A percentile compares a stretch with the other conserved stretches of the same genome.
phyloP scores from a whole-genome alignment of 225 moss, liverwort and hornwort genomes.

The Climacium dendroides region DNA sequence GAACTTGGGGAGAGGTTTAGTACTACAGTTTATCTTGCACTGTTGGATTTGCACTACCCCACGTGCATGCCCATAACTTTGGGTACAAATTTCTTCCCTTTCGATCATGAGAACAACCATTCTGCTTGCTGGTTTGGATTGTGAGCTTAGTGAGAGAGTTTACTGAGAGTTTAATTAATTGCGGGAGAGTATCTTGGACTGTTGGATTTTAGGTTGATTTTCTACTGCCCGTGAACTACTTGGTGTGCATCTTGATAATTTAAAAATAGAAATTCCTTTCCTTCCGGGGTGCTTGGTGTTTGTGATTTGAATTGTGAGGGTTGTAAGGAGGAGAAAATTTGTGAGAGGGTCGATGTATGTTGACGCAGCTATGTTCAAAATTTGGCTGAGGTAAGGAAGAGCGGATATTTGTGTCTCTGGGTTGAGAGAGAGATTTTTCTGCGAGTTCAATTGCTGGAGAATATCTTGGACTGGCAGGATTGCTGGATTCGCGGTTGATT shows the following conservation, averaged over 20 bases:
- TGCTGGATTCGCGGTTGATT: not conserved
- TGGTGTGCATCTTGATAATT: not conserved
- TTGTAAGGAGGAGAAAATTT: not conserved
- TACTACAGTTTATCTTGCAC: not conserved
- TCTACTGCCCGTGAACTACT: not conserved
- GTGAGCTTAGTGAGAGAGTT: not conserved
- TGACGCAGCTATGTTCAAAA: not conserved
- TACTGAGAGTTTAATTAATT: not conserved
- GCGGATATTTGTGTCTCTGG: not conserved
- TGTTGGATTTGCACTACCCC: not conserved
- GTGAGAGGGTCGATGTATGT: not conserved
- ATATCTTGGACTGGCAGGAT: not conserved
- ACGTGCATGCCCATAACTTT: not conserved
- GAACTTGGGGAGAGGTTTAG: not conserved
- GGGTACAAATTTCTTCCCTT: not conserved
- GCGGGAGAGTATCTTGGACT: not conserved
- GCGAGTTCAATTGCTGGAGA: not conserved
- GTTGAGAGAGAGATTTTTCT: not conserved
- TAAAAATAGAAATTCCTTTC: not conserved
- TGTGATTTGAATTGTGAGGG: not conserved
- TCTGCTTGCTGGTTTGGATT: not conserved
- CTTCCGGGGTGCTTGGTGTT: not conserved
- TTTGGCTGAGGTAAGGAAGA: not conserved
- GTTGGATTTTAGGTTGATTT: not conserved
- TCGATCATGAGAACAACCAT: too few relatives aligned